phyloP scores from a whole-genome alignment of 495 filamentous ascomycete species.

The Daldinia concentrica region DNA sequence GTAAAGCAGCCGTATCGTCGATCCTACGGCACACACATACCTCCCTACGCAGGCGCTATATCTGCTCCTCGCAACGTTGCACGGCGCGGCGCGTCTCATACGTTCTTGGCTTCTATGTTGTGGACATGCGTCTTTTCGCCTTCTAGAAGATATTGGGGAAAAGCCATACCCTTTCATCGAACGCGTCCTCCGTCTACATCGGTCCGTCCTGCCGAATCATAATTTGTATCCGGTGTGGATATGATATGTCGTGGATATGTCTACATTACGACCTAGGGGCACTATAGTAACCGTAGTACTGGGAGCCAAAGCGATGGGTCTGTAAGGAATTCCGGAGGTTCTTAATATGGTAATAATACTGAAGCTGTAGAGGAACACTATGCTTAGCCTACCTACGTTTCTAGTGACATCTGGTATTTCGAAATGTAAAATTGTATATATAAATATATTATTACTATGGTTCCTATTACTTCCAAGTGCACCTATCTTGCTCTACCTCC shows the following conservation, averaged over 20 bases:
- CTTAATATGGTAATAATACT: not conserved
- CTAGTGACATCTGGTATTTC: not conserved
- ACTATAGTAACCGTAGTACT: not conserved
- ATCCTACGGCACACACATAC: conserved; percentile 18
- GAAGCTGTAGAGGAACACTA: not conserved
- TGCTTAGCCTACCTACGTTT: not conserved
- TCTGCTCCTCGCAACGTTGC: conserved; percentile 16
- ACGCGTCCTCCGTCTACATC: not conserved
- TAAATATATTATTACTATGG: not conserved
- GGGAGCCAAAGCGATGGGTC: not conserved
- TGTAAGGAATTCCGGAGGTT: not conserved
- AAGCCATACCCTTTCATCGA: not conserved
- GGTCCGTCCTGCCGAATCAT: not conserved
- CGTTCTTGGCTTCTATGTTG: not conserved
- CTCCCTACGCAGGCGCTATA: not conserved
- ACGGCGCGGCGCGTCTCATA: conserved; percentile 5
- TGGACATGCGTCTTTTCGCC: not conserved
- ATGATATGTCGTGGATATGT: no score
- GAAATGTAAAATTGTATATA: not conserved
- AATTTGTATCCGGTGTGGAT: not conserved
- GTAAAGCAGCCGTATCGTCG: conserved; percentile 6
- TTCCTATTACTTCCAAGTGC: not conserved
- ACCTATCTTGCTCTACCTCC: not conserved
- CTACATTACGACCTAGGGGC: not conserved
- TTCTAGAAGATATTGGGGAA: not conserved